Evolutionary conservation across 2,329 filamentous ascomycete genomes (phyloP), one percentile per base, ranked within the genome.

Genomic region (Trichoderma harzianum): DNA sequence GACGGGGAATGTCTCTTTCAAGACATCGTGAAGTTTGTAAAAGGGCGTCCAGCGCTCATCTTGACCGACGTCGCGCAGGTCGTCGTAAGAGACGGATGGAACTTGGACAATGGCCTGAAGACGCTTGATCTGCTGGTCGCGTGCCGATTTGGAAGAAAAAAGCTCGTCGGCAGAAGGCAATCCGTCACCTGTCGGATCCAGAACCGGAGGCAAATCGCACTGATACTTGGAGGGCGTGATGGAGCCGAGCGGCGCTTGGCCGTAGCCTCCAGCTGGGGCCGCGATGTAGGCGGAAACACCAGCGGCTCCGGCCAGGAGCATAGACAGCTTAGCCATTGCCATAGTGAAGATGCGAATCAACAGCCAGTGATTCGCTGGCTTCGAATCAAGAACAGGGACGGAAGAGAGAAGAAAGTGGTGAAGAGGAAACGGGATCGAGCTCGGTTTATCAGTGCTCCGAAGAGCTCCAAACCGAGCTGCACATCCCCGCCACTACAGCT

Each of bases 31-130:
- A 8, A 89, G 81, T 8, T 84, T 79, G 61, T 85, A 84, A 74
- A 88, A 88, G 0, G 86, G 82, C 39, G 85, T 80, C 87, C 87
- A 90, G 67, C 88, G 82, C 68, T 83, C 78, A 75, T 90, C 88
- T 51, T 85, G 78, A n/a, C 85, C 85, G 26, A 89, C 83, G 3
- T 82, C 78, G 5, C 87, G 87, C 63, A 88, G 83, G 71, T 89
- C 86, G 72, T 90, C 88, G 73, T 85, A 89, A 58, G 84, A 87
- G 55, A 89, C 80, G 0, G 87, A 86, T 0, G 86, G 84, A 55
- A 90, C 84, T 70, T 84, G 82, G 14, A 90, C 88, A 5, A 90
- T 84, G 7, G 84, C 84, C 24, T 87, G 86, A 71, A 88, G 84
- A 2, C 87, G 83, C 55, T 81, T 74, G 47, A 88, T 82, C 74